Base-by-base conservation (phyloP, 768 basidiomycete species). In the Coprinellus micaceus region DNA sequence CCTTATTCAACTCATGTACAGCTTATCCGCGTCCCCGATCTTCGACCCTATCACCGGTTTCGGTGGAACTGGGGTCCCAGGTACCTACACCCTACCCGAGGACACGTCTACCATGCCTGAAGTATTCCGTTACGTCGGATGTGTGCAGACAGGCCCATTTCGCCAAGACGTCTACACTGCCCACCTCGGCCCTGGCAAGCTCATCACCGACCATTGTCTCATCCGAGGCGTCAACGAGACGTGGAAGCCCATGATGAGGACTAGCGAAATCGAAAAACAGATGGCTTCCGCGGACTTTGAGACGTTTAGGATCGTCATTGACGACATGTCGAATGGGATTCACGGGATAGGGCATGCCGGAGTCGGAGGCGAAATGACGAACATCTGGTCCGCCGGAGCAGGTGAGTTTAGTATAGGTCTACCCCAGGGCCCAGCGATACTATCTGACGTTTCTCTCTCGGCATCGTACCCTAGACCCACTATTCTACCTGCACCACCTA, bases 401-500 rank as follows among this genome's bases (percentile, higher is more conserved):
- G 52, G 52, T 53, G 28, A 39, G 52, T 53, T 53, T 37, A 7
- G 21, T 53, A 21, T n/a, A 41, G 10, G 39, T 53, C 21, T 4
- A 25, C n/a, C n/a, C n/a, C n/a, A n/a, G n/a, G n/a, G n/a, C n/a
- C n/a, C n/a, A n/a, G n/a, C n/a, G n/a, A n/a, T n/a, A n/a, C n/a
- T n/a, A n/a, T n/a, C n/a, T n/a, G n/a, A n/a, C n/a, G n/a, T n/a
- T 25, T 17, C 39, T 26, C 36, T 22, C 28, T 21, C 6, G 4
- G 9, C 15, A 4, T 24, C 21, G 13, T 24, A 6, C 15, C 24
- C 19, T 22, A 56, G 54, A 56, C 37, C 54, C 54, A n/a, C 45
- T 56, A 3, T 56, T 56, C 46, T 56, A 56, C 25, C 46, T 56
- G 19, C 54, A 56, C 39, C 54, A 56, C 47, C 43, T 19, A 4